A percentile compares a stretch with the other conserved stretches of the same genome.
These are phyloP conservation scores for Hanseniaspora gamundiae DNA, from an alignment of 1,139 yeast species.

Conservation along the genomic window DNA sequence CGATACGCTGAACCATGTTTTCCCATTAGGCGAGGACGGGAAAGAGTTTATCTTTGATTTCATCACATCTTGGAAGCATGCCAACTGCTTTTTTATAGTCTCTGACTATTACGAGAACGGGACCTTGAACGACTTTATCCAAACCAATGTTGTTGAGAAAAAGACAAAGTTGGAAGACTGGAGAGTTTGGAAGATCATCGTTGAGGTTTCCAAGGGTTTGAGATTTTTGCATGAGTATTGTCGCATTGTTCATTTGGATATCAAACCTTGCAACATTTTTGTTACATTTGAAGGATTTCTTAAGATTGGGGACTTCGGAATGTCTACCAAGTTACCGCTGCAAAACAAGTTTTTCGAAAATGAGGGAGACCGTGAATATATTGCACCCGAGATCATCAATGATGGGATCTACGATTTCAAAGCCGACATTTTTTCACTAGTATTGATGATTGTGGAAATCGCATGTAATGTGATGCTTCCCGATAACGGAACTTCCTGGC, in stretches of 20 bases:
- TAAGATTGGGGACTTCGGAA: slow-evolving; percentile 54
- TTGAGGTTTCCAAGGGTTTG: slow-evolving; percentile 69
- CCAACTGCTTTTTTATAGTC: slow-evolving; percentile 71
- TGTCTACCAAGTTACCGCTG: slow-evolving; percentile 46
- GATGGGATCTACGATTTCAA: slow-evolving; percentile 77
- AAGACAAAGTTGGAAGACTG: slow-evolving; percentile 60
- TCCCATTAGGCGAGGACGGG: slow-evolving; percentile 40
- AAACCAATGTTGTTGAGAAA: slow-evolving; percentile 62
- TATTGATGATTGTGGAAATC: slow-evolving; percentile 82
- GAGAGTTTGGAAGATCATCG: slow-evolving; percentile 92
- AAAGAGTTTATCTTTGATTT: slow-evolving; percentile 70
- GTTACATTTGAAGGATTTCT: slow-evolving; percentile 87
- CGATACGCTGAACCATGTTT: too few species aligned
- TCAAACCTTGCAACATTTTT: slow-evolving; percentile 91
- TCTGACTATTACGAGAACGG: slow-evolving; percentile 96
- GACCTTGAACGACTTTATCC: slow-evolving; percentile 69
- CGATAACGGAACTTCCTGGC: slow-evolving; percentile 96
- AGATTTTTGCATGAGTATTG: slow-evolving; percentile 64
- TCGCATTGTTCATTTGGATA: slow-evolving; percentile 70
- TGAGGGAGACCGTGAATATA: slow-evolving; percentile 95
- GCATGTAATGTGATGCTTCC: slow-evolving; percentile 94
- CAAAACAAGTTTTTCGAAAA: slow-evolving; percentile 51
- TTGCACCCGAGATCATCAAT: slow-evolving; percentile 90
- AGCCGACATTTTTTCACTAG: slow-evolving; percentile 89
- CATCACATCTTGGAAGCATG: slow-evolving; percentile 73